phyloP scores from a whole-genome alignment of 2,329 filamentous ascomycete species.

The Fusarium hainanense region DNA sequence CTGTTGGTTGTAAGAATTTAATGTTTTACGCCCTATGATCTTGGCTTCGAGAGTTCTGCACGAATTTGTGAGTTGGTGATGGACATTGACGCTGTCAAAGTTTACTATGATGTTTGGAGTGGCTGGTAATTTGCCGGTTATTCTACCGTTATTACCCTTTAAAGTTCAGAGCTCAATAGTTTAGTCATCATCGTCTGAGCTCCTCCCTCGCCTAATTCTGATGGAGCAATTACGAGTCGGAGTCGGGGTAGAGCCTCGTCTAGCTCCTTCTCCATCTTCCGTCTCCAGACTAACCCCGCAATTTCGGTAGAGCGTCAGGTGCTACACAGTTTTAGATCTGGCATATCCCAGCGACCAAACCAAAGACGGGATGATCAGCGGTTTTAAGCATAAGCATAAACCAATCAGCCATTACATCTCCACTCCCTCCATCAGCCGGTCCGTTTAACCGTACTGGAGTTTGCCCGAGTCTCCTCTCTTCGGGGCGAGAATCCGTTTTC shows the following conservation, averaged over 20 bases:
- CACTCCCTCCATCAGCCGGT: conserved; percentile 28
- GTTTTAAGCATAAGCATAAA: conserved; percentile 30
- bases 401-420: not conserved
- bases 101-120: not conserved
- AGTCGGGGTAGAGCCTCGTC: not conserved
- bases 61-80: not conserved
- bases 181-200: not conserved
- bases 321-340: conserved; percentile 14
- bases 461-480: conserved; percentile 12
- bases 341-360: conserved; percentile 6
- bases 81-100: no score
- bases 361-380: conserved; percentile 20
- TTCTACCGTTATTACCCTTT: not conserved
- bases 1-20: not conserved
- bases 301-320: conserved; percentile 10
- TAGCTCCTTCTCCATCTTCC: not conserved
- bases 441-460: conserved; percentile 32
- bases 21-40: not conserved
- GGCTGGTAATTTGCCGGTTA: not conserved
- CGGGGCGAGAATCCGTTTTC: conserved; percentile 22
- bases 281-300: conserved; percentile 18
- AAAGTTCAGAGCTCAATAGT: not conserved
- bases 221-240: not conserved
- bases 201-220: not conserved
- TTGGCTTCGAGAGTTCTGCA: conserved; percentile 7